Evolutionary conservation across 2,329 filamentous ascomycete genomes (phyloP).

Genomic region (Colletotrichum theobromicola): DNA sequence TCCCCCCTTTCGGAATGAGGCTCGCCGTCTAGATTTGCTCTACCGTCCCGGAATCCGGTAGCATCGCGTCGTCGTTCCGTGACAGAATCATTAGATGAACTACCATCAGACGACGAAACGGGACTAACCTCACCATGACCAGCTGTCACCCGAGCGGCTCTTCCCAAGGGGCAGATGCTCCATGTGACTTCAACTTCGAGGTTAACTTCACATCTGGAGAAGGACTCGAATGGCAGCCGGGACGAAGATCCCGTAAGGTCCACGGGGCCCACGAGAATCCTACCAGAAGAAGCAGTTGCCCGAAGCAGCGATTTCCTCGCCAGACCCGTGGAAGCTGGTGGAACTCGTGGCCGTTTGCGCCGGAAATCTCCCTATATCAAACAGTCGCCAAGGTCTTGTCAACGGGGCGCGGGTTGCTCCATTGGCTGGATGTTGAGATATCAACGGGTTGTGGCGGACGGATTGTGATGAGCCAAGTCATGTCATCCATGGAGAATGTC

Average conservation of each 20-base stretch:
- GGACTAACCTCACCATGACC: neutral
- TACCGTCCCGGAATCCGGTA: neutral
- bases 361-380: neutral
- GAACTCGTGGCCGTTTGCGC: neutral
- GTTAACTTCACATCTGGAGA: neutral
- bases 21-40: neutral
- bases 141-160: neutral
- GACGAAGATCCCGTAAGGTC: neutral
- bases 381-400: conserved; percentile 15
- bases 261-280: neutral
- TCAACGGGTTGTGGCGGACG: neutral
- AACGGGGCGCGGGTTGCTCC: neutral
- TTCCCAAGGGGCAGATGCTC: neutral
- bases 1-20: conserved; percentile 1
- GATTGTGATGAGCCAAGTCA: conserved; percentile 5
- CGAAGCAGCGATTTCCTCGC: neutral
- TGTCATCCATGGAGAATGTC: neutral
- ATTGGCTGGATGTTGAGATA: neutral
- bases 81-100: neutral
- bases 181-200: neutral
- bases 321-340: neutral
- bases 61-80: neutral
- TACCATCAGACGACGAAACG: neutral
- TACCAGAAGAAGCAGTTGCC: neutral
- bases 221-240: neutral